Conservation (phyloP, 805 yeast genomes). For the Lipomyces chichibuensis region DNA sequence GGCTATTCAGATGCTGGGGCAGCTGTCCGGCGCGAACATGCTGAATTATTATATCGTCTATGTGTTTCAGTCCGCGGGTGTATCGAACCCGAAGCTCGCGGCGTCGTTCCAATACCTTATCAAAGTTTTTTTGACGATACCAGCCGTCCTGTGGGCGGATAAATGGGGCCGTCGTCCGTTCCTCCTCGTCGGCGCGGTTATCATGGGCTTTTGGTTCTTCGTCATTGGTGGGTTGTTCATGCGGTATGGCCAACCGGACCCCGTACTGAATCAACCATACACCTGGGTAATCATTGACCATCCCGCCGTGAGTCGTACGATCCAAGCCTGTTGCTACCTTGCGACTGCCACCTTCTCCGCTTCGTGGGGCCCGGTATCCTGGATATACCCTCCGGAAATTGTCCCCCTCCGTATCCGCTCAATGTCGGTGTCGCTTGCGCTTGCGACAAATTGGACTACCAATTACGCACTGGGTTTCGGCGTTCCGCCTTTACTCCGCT, state of each 20-base stretch:
- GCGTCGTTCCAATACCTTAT: slow-evolving; percentile 63
- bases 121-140: slow-evolving; percentile 59
- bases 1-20: slow-evolving; percentile 58
- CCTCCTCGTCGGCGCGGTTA: slow-evolving; percentile 33
- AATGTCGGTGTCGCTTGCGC: slow-evolving; percentile 57
- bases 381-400: slow-evolving; percentile 68
- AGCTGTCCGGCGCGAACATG: slow-evolving; percentile 67
- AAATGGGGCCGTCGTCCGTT: slow-evolving; percentile 65
- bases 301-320: slow-evolving; percentile 48
- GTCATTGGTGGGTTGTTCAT: slow-evolving; percentile 37
- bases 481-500: slow-evolving; percentile 49
- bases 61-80: slow-evolving; percentile 52
- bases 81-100: slow-evolving; percentile 51
- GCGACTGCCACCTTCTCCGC: slow-evolving; percentile 59
- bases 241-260: slow-evolving; percentile 28
- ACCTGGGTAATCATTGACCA: slow-evolving; percentile 42
- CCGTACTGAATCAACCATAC: slow-evolving; percentile 34
- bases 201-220: slow-evolving; percentile 32
- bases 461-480: slow-evolving; percentile 62
- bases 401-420: slow-evolving; percentile 69
- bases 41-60: slow-evolving; percentile 70
- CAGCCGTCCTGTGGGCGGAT: slow-evolving; percentile 64
- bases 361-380: slow-evolving; percentile 56
- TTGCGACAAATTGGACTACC: slow-evolving; percentile 66
- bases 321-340: slow-evolving; percentile 55